Percentiles rank a stretch among this genome's conserved stretches.
These are phyloP conservation scores for Centrapalus pauciflorus DNA, from an alignment of 129 eudicot genomes.

Conservation along the genomic window DNA sequence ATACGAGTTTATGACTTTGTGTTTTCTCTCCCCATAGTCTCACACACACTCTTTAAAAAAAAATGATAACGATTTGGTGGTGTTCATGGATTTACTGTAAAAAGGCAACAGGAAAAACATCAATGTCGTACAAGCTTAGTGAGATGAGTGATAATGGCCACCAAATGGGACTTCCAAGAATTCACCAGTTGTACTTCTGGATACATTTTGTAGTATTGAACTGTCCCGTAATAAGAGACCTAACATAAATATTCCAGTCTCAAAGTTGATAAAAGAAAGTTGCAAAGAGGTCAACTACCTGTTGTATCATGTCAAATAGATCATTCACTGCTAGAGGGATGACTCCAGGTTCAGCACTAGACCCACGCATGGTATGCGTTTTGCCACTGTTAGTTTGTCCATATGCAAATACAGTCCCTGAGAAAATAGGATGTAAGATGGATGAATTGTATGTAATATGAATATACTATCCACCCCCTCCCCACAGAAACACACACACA, in stretches of 20 bases:
- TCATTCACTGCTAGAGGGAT: slow-evolving; percentile 87
- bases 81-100: neutral
- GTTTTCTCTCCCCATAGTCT: neutral
- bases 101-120: neutral
- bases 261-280: slow-evolving; percentile 5
- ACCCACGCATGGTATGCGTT: slow-evolving; percentile 98
- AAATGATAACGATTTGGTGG: neutral
- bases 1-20: neutral
- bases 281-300: slow-evolving; percentile 37
- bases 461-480: neutral
- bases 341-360: slow-evolving; percentile 77
- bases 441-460: neutral
- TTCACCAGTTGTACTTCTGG: slow-evolving; percentile 1
- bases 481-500: too few species aligned
- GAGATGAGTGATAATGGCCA: neutral
- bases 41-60: neutral
- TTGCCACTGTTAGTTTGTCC: slow-evolving; percentile 99
- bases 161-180: neutral
- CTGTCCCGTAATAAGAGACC: neutral
- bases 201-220: neutral
- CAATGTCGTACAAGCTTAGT: neutral
- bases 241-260: neutral
- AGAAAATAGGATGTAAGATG: slow-evolving; percentile 9
- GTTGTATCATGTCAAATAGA: slow-evolving; percentile 67
- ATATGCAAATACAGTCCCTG: slow-evolving; percentile 98